Percentiles rank a stretch among this genome's conserved stretches.
phyloP scores from a whole-genome alignment of 768 basidiomycete genomes.

The Pholiota molesta region DNA sequence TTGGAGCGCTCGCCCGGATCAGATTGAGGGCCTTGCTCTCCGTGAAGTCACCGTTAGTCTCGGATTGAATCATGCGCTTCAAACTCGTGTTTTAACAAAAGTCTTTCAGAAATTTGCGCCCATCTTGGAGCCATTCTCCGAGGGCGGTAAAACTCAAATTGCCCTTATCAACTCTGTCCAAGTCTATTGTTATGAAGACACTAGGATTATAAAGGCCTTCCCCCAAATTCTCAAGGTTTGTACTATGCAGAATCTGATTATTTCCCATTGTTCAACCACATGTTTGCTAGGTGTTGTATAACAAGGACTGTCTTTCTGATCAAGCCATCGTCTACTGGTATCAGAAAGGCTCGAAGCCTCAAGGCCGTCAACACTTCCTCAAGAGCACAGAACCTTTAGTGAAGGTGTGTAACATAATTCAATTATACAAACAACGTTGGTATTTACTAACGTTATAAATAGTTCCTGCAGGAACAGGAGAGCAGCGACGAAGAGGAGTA shows the following conservation, averaged over 20 bases:
- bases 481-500: slow-evolving; percentile 73
- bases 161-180: slow-evolving; percentile 95
- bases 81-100: slow-evolving; percentile 1
- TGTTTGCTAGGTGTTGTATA: slow-evolving; percentile 80
- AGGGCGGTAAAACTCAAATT: slow-evolving; percentile 87
- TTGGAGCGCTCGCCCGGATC: slow-evolving; percentile 88
- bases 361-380: slow-evolving; percentile 94
- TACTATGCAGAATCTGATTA: background rate
- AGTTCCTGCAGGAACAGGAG: slow-evolving; percentile 93
- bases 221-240: slow-evolving; percentile 88
- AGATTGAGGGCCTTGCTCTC: slow-evolving; percentile 87
- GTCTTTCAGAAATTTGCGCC: slow-evolving; percentile 76
- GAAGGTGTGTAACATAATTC: slow-evolving; percentile 56
- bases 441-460: slow-evolving; percentile 12
- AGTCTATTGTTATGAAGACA: slow-evolving; percentile 95
- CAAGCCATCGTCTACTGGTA: slow-evolving; percentile 98
- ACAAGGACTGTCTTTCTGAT: slow-evolving; percentile 93
- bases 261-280: background rate
- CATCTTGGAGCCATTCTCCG: slow-evolving; percentile 89
- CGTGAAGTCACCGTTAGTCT: slow-evolving; percentile 81
- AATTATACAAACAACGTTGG: slow-evolving; percentile 3
- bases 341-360: slow-evolving; percentile 94
- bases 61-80: background rate
- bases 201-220: slow-evolving; percentile 93
- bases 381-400: slow-evolving; percentile 87